phyloP scores from a whole-genome alignment of 768 basidiomycete species.

The Lepiota subincarnata region DNA sequence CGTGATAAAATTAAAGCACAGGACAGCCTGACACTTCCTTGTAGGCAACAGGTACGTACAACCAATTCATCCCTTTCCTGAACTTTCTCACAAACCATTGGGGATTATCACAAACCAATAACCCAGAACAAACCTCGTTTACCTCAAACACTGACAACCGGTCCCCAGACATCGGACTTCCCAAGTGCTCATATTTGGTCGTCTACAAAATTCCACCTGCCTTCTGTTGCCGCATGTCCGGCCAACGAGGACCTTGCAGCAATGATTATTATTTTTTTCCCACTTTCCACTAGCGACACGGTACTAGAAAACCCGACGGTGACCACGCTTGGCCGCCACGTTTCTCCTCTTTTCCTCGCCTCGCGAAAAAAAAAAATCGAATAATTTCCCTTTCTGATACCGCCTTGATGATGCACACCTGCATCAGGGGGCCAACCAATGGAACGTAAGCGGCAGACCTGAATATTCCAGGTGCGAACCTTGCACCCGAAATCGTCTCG shows the following conservation, averaged over 20 bases:
- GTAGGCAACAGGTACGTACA: conserved; percentile 2
- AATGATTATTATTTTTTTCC: not conserved
- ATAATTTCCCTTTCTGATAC: not conserved
- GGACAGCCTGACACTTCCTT: not conserved
- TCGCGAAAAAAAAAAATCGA: not conserved
- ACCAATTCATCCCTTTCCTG: conserved; percentile 9
- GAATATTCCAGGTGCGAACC: not conserved
- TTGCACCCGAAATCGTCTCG: not conserved
- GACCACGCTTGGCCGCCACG: not conserved
- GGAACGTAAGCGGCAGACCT: not conserved
- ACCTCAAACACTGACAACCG: conserved; percentile 1
- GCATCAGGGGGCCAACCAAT: not conserved
- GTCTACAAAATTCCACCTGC: not conserved
- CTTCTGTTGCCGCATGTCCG: conserved; percentile 9
- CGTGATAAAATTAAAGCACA: not conserved
- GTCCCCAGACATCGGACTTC: not conserved
- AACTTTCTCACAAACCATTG: conserved; percentile 6
- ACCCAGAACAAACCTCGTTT: conserved; percentile 3
- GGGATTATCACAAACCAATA: not conserved
- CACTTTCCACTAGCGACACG: not conserved
- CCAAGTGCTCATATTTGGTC: not conserved
- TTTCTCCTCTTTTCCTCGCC: not conserved
- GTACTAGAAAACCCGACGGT: not conserved
- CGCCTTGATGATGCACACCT: not conserved
- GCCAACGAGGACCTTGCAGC: conserved; percentile 1